phyloP scores from a whole-genome alignment of 306 rosid species.

The Medicago arabica region DNA sequence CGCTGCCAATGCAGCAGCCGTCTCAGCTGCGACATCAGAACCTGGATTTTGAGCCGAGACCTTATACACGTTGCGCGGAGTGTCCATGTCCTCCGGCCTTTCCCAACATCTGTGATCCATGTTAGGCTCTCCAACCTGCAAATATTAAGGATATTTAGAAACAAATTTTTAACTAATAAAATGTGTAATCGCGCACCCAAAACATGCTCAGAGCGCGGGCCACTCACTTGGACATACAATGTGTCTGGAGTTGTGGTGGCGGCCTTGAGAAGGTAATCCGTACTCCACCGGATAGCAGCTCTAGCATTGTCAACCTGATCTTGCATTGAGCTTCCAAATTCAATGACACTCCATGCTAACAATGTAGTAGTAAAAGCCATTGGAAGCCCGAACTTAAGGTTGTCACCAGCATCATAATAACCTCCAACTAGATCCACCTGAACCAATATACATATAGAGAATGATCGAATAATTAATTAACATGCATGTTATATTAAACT shows the following conservation, averaged over 20 bases:
- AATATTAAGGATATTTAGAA: not conserved
- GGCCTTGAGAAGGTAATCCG: constrained; percentile 85
- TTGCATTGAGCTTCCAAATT: constrained; percentile 78
- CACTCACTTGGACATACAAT: constrained; percentile 85
- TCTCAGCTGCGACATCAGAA: constrained; percentile 89
- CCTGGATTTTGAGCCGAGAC: constrained; percentile 80
- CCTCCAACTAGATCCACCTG: constrained; percentile 90
- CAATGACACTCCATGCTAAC: constrained; percentile 89
- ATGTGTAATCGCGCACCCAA: too few relatives aligned
- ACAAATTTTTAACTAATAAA: too few relatives aligned
- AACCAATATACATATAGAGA: constrained; percentile 5
- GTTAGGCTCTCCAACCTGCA: constrained; percentile 84
- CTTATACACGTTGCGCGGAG: constrained; percentile 75
- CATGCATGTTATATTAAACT: not conserved
- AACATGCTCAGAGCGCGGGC: not conserved
- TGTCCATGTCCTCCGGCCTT: constrained; percentile 96
- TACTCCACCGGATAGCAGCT: constrained; percentile 74
- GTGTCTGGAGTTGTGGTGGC: constrained; percentile 71
- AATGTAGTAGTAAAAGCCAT: constrained; percentile 92
- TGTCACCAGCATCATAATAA: constrained; percentile 97
- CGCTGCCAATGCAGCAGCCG: constrained; percentile 90
- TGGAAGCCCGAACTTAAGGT: constrained; percentile 87
- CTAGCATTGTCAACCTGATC: constrained; percentile 66
- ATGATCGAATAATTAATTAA: not conserved
- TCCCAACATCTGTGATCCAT: constrained; percentile 89